Conservation (phyloP, 208 protist species). For the Hexamita inflata region DNA sequence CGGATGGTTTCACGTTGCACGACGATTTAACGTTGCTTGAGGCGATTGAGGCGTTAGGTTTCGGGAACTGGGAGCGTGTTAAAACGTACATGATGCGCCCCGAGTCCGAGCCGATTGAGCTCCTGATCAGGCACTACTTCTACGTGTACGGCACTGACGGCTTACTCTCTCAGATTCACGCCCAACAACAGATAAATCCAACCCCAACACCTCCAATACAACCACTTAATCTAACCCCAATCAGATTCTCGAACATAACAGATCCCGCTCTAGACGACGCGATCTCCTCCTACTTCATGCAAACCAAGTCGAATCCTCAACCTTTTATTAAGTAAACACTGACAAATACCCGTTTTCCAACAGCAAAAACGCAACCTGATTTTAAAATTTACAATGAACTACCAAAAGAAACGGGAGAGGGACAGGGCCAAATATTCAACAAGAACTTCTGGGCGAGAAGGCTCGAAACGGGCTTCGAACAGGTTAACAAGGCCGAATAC, state of each 20-base stretch:
- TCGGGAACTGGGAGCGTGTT: conserved; percentile 6
- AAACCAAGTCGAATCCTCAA: too few relatives aligned
- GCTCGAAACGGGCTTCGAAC: not conserved
- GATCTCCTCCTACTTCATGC: too few relatives aligned
- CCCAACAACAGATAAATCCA: too few relatives aligned
- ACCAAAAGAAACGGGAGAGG: not conserved
- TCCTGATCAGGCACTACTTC: not conserved
- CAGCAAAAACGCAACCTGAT: too few relatives aligned
- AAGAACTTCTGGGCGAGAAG: not conserved
- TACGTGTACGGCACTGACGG: not conserved
- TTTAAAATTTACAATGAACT: too few relatives aligned
- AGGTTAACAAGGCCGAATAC: conserved; percentile 20
- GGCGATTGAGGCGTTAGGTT: not conserved
- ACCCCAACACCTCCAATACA: too few relatives aligned
- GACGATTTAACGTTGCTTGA: conserved; percentile 12
- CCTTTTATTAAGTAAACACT: too few relatives aligned
- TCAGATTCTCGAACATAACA: too few relatives aligned
- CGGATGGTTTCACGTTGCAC: not conserved
- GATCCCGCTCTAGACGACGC: too few relatives aligned
- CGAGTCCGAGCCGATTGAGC: not conserved
- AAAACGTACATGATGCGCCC: not conserved
- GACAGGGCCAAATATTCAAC: not conserved
- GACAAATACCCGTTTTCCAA: too few relatives aligned
- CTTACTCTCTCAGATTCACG: too few relatives aligned
- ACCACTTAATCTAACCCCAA: too few relatives aligned